These are phyloP conservation scores for Trypanosoma brucei DNA, from an alignment of 208 protist genomes.

Conservation along the genomic window DNA sequence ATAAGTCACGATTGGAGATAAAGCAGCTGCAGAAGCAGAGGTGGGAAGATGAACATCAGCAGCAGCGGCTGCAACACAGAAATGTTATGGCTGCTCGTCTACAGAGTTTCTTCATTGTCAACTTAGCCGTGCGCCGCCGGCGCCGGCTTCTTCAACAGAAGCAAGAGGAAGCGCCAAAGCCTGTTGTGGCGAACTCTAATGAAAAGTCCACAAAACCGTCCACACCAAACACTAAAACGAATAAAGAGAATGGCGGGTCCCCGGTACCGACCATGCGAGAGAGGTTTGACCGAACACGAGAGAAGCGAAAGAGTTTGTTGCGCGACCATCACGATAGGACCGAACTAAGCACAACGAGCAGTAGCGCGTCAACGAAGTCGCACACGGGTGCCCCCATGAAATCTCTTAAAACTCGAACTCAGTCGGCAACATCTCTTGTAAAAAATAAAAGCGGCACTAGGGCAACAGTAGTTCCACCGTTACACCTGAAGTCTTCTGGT, in stretches of 20 bases:
- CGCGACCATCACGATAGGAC: conserved; percentile 4
- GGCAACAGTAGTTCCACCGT: background rate
- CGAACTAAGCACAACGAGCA: background rate
- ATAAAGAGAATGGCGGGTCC: background rate
- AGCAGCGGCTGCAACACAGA: conserved; percentile 13
- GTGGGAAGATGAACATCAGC: background rate
- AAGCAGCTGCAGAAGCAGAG: background rate
- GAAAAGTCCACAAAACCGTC: background rate
- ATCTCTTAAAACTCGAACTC: background rate
- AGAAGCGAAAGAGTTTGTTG: conserved; percentile 47
- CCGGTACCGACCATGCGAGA: conserved; percentile 41
- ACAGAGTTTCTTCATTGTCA: conserved; percentile 12
- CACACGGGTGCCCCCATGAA: conserved; percentile 4
- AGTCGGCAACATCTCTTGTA: background rate
- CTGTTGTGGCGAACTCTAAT: background rate
- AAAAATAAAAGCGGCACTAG: background rate
- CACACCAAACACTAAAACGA: background rate
- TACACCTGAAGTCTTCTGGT: conserved; percentile 14
- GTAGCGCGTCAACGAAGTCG: background rate
- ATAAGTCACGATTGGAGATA: conserved; percentile 2
- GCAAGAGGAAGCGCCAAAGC: conserved; percentile 3
- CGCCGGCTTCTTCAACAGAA: background rate
- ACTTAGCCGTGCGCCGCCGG: conserved; percentile 1
- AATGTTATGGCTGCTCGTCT: conserved; percentile 20
- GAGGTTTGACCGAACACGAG: conserved; percentile 51